Conservation (phyloP, 2,329 filamentous ascomycete genomes). For the Pseudogymnoascus sp. region DNA sequence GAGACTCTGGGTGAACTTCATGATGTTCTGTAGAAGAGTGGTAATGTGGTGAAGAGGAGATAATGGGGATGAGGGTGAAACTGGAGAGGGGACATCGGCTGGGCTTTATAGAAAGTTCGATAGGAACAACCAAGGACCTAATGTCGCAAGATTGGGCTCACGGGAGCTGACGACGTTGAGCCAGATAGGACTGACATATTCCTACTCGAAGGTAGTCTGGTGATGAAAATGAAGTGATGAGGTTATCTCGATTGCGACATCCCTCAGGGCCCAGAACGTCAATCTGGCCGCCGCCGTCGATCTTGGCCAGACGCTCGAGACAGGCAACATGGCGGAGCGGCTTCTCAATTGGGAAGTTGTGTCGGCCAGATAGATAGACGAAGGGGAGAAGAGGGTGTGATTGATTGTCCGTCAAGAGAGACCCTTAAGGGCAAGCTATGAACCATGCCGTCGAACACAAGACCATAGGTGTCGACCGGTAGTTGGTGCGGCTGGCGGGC, state of each 20-base stretch:
- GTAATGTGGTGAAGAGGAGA: neutral
- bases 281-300: neutral
- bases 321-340: neutral
- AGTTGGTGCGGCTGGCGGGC: neutral
- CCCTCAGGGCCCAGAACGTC: neutral
- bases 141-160: neutral
- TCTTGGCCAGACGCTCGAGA: neutral
- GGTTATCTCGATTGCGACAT: neutral
- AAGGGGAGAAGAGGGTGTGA: neutral
- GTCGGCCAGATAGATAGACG: neutral
- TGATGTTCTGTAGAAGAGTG: neutral
- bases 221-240: neutral
- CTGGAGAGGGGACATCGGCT: neutral
- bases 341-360: neutral
- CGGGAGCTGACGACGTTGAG: neutral
- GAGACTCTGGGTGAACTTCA: constrained; percentile 2
- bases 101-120: neutral
- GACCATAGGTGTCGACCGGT: neutral
- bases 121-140: neutral
- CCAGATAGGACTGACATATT: neutral
- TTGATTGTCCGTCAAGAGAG: neutral
- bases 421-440: neutral
- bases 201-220: neutral
- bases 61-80: neutral
- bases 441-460: neutral